Evolutionary conservation across 1,284 basidiomycete species (phyloP), one percentile per base, ranked within the genome.

Genomic region (Gastroboletus turbinatus): DNA sequence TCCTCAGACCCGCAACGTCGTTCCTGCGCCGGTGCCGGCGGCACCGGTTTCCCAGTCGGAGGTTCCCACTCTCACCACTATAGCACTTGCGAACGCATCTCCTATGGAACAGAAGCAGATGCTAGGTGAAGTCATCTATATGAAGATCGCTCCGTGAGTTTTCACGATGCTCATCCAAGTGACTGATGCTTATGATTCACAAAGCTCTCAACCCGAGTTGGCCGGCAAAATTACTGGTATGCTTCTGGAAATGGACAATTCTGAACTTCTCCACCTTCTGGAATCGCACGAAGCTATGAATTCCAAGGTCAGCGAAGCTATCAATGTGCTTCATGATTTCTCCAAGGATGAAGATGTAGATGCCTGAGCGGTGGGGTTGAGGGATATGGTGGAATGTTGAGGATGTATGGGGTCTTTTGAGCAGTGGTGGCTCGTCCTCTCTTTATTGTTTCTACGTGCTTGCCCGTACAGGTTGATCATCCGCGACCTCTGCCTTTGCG

Each of bases 141-240:
- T 96, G 81, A 87, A 85, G 71, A 95, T 96, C 64, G 84, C 81
- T 57, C 70, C 78, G 88, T 92, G 77, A 71, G 90, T 85, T 36
- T 55, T 49, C 33, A 17, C 53, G 32, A 29, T 57, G 25, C 53
- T 51, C n/a, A 23, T 52, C 36, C 45, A 50, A 53, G 58, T 52
- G 62, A 42, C 23, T 53, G 61, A 32, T 53, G 0, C 57, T 67
- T 4, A 66, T 59, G 32, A 42, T 62, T 59, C 21, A 60, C 54
- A 6, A 65, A 90, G 87, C 21, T 63, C 82, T 45, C 83, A 91
- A 60, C 92, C 94, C 55, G 94, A 96, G 40, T 81, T 96, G 67
- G 94, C 96, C 59, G 95, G 95, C 62, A 97, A 98, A 83, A 97
- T 98, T 73, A 98, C 95, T 55, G 95, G 92, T 58, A 96, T 97